Evolutionary conservation across 2,329 filamentous ascomycete species (phyloP), one percentile per base, ranked within the genome.

Genomic region (Fusarium duplospermum): DNA sequence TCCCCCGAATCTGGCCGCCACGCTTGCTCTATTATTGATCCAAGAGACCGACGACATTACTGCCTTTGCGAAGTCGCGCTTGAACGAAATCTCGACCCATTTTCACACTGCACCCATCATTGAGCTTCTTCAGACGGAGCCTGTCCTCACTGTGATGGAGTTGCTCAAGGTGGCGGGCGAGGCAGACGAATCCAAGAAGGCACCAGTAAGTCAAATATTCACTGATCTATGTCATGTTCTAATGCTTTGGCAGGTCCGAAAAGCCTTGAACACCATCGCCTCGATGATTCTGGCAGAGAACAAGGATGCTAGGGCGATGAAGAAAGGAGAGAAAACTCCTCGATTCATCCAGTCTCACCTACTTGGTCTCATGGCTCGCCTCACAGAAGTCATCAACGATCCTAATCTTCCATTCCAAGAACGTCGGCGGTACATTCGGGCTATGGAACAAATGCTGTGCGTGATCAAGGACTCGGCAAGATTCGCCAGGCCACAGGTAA

Each of bases 371-470:
- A 95, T 98, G 83, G 92, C 94, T 8, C 89, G 92, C 38, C 91
- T 98, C 73, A 94, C 94, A 1, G 92, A 95, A 63, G 85, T 89
- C 11, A 91, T 98, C 67, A 96, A 95, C 77, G 93, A 94, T 79
- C 86, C 87, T 14, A 87, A 88, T 67, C 89, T 89, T 83, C 73
- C 86, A 83, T 77, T 88, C 80, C 78, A 87, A 56, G 95, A 98
- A 80, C 94, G 95, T 77, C 90, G 90, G 65, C 89, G 93, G 67
- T 95, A 92, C 76, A 90, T 99, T 10, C 90, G 90, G 72, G 95
- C 94, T 6, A 93, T 99, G 80, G 93, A 94, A 75, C 94, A 97
- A 80, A 93, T 99, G 89, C 93, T 98, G 59, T 90, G 87, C 63
- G 86, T 97, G 58, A 93, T 94, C 52, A 92, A 91, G 77, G 87